phyloP scores from a whole-genome alignment of 2,329 filamentous ascomycete species.

The Penicillium aurantiogriseum region DNA sequence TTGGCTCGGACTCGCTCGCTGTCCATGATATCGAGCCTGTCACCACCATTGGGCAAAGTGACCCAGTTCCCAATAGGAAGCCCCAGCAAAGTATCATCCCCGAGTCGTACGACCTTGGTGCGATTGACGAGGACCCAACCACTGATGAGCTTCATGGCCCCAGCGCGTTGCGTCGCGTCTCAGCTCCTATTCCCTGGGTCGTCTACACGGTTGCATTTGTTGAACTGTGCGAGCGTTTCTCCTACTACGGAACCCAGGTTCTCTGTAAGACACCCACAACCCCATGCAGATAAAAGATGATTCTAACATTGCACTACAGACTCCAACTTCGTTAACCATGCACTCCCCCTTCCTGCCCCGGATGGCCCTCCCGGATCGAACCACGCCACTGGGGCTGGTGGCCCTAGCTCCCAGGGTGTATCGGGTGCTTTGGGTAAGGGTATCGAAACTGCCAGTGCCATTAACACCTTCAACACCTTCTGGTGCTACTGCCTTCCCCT shows the following conservation, averaged over 20 bases:
- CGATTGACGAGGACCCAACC: not conserved
- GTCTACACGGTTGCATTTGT: slow-evolving; percentile 70
- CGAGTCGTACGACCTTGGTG: not conserved
- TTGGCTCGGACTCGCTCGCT: not conserved
- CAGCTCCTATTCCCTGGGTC: slow-evolving; percentile 56
- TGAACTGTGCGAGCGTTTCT: slow-evolving; percentile 74
- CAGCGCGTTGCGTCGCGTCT: slow-evolving; percentile 28
- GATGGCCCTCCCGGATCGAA: not conserved
- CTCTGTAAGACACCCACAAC: not conserved
- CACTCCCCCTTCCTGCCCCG: not conserved
- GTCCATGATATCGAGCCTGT: not conserved
- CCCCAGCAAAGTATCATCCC: not conserved
- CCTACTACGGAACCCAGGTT: slow-evolving; percentile 65
- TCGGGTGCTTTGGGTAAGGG: slow-evolving; percentile 41
- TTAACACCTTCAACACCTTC: slow-evolving; percentile 60
- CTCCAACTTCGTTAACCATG: not conserved
- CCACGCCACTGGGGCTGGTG: not conserved
- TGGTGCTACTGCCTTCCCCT: slow-evolving; percentile 63
- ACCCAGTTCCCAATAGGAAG: not conserved
- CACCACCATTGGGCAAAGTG: not conserved
- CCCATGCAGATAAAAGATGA: not conserved
- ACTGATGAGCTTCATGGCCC: not conserved
- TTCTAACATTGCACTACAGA: not conserved
- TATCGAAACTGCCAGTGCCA: slow-evolving; percentile 51
- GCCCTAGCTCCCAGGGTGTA: not conserved